Evolutionary conservation across 1,284 basidiomycete genomes (phyloP), one percentile per base, ranked within the genome.

Genomic region (Sporisorium reilianum): DNA sequence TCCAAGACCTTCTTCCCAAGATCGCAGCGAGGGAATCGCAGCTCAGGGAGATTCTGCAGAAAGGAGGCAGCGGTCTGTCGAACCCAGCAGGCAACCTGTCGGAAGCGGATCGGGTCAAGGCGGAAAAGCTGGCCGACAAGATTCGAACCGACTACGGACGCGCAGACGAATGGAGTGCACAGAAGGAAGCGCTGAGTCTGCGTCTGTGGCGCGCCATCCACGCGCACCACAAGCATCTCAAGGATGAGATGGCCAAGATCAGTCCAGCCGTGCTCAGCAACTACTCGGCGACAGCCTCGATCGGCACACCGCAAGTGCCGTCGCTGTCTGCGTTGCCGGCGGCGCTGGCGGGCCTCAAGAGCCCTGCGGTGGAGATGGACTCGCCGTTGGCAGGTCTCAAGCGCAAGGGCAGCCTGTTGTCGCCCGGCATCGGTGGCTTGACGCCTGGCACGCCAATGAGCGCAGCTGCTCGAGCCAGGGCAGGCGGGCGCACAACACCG

Each of bases 1-100:
- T 80, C 16, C 80, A 84, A 66, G 81, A 82, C 11, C 49, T 78
- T 18, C 61, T 83, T 8, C 72, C 80, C 8, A 80, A 80, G 46
- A 77, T 83, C 16, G 54, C 78, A 16, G 64, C 78, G 18, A 56
- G 81, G n/a, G 80, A 83, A 36, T 40, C 65, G 18, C 78, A 80
- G 36, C 64, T 81, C 42, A 64, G 69, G 12, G 80, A 81, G 46
- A 49, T 81, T 3, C 64, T 79, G 46, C 55, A 71, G 30, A 75
- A 65, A 50, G 36, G 66, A 12, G 53, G 64, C 2, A 73, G 59
- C 44, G 70, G 66, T 1, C 44, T 57, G 6, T 52, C 71, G 1
- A 68, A 64, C 44, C 60, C 70, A 2, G 59, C 76, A 7, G 68
- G 62, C 45, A 75, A 55, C 26, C 46, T 72, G 12, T 74, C 75